Percentiles rank a stretch among this genome's conserved stretches.
These are phyloP conservation scores for Russula foetens DNA, from an alignment of 768 basidiomycete species.

Conservation along the genomic window DNA sequence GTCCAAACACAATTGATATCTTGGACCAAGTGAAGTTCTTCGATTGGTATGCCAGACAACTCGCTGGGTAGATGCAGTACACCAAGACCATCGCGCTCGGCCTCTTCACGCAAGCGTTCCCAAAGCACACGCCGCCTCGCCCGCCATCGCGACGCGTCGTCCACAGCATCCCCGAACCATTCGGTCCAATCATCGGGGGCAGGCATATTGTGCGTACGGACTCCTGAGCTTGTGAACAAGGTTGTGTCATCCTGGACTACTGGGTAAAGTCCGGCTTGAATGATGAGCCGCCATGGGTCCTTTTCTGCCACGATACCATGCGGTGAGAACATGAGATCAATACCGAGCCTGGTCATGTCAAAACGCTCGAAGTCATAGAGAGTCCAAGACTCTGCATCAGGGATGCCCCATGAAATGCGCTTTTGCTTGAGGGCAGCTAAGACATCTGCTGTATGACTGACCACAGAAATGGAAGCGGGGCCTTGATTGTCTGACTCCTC, in stretches of 20 bases:
- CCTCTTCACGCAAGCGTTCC: slow-evolving; percentile 15
- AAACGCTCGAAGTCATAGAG: slow-evolving; percentile 17
- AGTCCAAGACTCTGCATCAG: slow-evolving; percentile 12
- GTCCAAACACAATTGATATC: background rate
- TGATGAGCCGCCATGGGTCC: slow-evolving; percentile 14
- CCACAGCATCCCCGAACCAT: slow-evolving; percentile 4
- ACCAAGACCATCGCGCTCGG: slow-evolving; percentile 12
- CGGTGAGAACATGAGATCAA: slow-evolving; percentile 16
- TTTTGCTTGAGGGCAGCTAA: slow-evolving; percentile 10
- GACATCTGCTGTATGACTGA: background rate
- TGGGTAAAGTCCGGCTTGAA: slow-evolving; percentile 6
- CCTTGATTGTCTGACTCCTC: background rate
- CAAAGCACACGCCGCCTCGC: slow-evolving; percentile 18
- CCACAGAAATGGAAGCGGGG: background rate
- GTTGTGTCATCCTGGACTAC: background rate
- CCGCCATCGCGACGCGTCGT: slow-evolving; percentile 15
- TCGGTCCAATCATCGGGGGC: slow-evolving; percentile 16
- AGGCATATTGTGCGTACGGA: background rate
- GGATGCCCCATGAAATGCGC: slow-evolving; percentile 9
- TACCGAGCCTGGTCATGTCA: slow-evolving; percentile 13
- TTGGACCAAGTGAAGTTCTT: slow-evolving; percentile 4
- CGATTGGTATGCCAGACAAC: slow-evolving; percentile 9
- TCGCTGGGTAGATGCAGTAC: slow-evolving; percentile 10
- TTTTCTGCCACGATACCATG: slow-evolving; percentile 8
- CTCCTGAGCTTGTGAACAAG: background rate